Percentiles rank a stretch among this genome's conserved stretches.
phyloP scores from a whole-genome alignment of 1,284 basidiomycete species.

The Ganoderma lingzhi region DNA sequence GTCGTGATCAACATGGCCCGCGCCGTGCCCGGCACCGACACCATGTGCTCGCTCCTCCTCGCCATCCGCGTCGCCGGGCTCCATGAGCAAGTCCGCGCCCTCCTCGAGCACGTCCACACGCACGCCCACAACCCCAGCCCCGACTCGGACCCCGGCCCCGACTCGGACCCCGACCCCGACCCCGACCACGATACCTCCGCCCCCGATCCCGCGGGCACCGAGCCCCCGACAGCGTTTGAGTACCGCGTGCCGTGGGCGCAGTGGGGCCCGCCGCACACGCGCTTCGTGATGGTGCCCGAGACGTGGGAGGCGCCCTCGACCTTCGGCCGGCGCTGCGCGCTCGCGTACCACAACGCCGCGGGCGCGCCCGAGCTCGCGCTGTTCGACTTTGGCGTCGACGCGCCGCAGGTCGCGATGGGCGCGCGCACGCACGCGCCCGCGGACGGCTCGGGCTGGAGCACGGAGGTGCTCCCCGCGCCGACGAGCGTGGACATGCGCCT shows the following conservation, averaged over 20 bases:
- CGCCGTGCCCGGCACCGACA: neutral
- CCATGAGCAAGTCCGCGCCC: neutral
- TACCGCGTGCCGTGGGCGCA: conserved; percentile 4
- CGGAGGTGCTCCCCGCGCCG: conserved; percentile 3
- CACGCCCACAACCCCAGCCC: neutral
- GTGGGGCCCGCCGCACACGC: conserved; percentile 13
- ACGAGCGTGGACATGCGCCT: neutral
- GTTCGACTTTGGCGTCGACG: conserved; percentile 13
- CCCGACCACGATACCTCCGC: neutral
- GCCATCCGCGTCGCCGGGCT: conserved; percentile 13
- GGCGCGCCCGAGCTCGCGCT: conserved; percentile 6
- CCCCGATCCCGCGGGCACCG: neutral
- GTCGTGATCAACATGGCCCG: conserved; percentile 20
- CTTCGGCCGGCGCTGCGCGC: conserved; percentile 14
- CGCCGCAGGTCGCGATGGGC: neutral
- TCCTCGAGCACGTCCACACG: neutral
- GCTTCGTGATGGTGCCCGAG: conserved; percentile 9
- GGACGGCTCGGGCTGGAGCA: neutral
- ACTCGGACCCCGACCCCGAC: neutral
- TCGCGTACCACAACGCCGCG: conserved; percentile 3
- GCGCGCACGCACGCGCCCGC: neutral
- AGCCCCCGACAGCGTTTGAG: neutral
- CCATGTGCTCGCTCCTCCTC: conserved; percentile 11
- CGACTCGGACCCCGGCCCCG: neutral
- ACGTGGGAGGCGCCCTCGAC: conserved; percentile 17